These are phyloP conservation scores for Wakefieldia striispora DNA, from an alignment of 768 basidiomycete genomes.

Conservation along the genomic window DNA sequence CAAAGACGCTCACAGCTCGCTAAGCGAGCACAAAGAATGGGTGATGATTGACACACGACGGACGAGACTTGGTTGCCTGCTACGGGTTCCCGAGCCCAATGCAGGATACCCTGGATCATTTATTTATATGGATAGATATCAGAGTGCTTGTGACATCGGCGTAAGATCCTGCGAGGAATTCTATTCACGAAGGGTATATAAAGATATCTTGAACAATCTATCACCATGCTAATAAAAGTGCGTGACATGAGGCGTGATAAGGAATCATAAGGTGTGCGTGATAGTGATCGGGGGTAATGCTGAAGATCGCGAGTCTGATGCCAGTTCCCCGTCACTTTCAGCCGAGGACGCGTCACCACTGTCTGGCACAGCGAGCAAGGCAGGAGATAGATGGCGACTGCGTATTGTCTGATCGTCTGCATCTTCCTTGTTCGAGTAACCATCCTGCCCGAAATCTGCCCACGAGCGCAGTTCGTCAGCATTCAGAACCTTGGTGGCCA, in stretches of 20 bases:
- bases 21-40: conserved; percentile 68
- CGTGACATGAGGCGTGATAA: conserved; percentile 5
- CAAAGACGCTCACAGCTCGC: conserved; percentile 52
- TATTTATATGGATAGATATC: conserved; percentile 11
- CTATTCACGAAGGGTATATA: conserved; percentile 26
- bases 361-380: conserved; percentile 20
- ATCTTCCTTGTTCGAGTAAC: conserved; percentile 18
- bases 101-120: conserved; percentile 3
- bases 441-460: conserved; percentile 38
- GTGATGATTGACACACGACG: conserved; percentile 45
- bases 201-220: conserved; percentile 25
- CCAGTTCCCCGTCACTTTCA: conserved; percentile 30
- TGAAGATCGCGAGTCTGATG: conserved; percentile 14
- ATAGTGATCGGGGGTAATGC: conserved; percentile 44
- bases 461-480: conserved; percentile 70
- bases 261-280: conserved; percentile 36
- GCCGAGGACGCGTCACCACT: conserved; percentile 13
- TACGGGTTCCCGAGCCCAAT: conserved; percentile 1
- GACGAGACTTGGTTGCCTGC: no score
- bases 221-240: conserved; percentile 14
- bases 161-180: conserved; percentile 8
- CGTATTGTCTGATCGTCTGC: conserved; percentile 33
- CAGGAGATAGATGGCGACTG: conserved; percentile 8
- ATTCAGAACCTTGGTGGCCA: conserved; percentile 65
- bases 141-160: conserved; percentile 12